Evolutionary conservation across 2,329 filamentous ascomycete genomes (phyloP), one percentile per base, ranked within the genome.

Genomic region (Trichophyton simii): DNA sequence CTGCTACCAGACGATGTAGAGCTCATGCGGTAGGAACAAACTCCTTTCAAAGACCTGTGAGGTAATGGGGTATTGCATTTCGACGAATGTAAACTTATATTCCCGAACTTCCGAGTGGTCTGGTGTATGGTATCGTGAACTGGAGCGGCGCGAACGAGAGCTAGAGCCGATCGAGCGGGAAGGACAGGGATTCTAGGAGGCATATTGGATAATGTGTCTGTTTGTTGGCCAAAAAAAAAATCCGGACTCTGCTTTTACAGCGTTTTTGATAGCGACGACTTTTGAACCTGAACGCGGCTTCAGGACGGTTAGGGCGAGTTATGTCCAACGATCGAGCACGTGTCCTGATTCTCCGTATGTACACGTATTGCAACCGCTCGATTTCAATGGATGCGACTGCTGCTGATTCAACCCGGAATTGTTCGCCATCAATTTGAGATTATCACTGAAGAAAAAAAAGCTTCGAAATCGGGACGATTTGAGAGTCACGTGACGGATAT

Each of bases 11-110:
- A 66, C 38, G 65, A 65, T 5, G 72, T 73, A 22, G 74, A 76
- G 61, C 70, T 75, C 69, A 70, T 70, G 66, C 73, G 67, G 59
- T 67, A 66, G 50, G 72, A 69, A 36, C 44, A 55, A 28, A 48
- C 7, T 46, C 57, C 15, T 5, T 18, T n/a, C 22, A 22, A 31
- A 2, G 55, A 20, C 41, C 36, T 42, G 18, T 31, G 25, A 15
- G 36, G n/a, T 13, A 22, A 25, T 15, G 55, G 8, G 18, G 54
- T 22, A 13, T 36, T 57, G 22, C 46, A 50, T 50, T 22, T 50
- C 13, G 46, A 28, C 34, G 54, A 13, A 38, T 8, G 54, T 58
- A 58, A 25, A 28, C 36, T 42, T 42, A 44, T 42, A 9, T 36
- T 44, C 42, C 18, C 38, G 28, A 58, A 42, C 55, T 58, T 34